These are phyloP conservation scores for Chrysophaeum taylorii DNA, from an alignment of 352 stramenopile species.

Conservation along the genomic window DNA sequence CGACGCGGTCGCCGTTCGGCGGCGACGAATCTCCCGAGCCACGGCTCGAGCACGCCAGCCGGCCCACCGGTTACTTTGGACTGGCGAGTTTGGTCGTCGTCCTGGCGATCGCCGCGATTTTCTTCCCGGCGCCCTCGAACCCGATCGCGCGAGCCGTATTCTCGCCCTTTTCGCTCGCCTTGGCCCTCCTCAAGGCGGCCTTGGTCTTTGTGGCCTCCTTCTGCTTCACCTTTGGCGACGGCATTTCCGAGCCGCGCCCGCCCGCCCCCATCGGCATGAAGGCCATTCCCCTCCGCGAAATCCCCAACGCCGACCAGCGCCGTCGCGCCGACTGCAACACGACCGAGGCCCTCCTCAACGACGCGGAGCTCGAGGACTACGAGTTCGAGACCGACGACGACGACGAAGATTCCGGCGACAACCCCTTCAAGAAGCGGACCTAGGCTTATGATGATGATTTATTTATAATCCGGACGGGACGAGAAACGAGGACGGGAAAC, in stretches of 20 bases:
- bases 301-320: not conserved
- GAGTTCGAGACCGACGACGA: not conserved
- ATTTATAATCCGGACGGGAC: too few relatives aligned
- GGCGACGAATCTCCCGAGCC: not conserved
- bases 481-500: too few relatives aligned
- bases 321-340: too few relatives aligned
- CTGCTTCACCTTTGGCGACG: slow-evolving; percentile 12
- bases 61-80: not conserved
- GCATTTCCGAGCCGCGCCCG: not conserved
- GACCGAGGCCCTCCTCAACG: not conserved
- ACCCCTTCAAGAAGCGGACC: not conserved
- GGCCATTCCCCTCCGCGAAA: not conserved
- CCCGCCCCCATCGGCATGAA: not conserved
- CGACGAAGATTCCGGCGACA: too few relatives aligned
- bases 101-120: not conserved
- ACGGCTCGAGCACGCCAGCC: not conserved
- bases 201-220: not conserved
- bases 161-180: not conserved
- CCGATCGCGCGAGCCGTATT: not conserved
- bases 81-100: not conserved
- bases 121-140: not conserved
- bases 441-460: too few relatives aligned
- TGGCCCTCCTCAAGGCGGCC: not conserved
- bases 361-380: not conserved
- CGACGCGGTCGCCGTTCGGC: too few relatives aligned